A percentile compares a stretch with the other conserved stretches of the same genome.
phyloP scores from a whole-genome alignment of 176 grass and related monocot species.

The Oryza glumipatula region DNA sequence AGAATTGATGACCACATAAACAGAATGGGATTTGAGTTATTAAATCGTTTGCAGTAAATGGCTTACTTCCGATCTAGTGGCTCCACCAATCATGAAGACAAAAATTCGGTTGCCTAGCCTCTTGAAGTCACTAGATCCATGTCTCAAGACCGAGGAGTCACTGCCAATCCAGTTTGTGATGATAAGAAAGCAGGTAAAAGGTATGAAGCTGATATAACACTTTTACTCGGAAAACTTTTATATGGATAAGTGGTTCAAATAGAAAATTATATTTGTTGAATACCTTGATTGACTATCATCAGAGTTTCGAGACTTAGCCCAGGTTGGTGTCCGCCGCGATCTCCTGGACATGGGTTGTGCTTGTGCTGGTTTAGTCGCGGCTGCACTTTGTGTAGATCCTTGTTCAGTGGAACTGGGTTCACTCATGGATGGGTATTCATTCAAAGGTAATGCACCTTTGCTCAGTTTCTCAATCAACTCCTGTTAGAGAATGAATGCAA shows the following conservation, averaged over 20 bases:
- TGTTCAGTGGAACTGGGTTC: conserved; percentile 55
- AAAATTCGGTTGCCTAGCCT: conserved; percentile 94
- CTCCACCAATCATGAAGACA: conserved; percentile 92
- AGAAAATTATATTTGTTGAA: not conserved
- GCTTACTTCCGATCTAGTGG: conserved; percentile 91
- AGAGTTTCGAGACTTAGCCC: conserved; percentile 67
- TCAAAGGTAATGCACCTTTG: conserved; percentile 70
- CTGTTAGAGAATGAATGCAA: conserved; percentile 44
- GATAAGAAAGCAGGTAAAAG: conserved; percentile 10
- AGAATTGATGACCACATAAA: conserved; percentile 13
- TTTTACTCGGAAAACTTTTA: not conserved
- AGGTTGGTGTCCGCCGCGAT: conserved; percentile 80
- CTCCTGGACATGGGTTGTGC: conserved; percentile 63
- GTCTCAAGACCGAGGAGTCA: conserved; percentile 78
- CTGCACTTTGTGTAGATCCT: conserved; percentile 24
- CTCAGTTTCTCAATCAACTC: conserved; percentile 79
- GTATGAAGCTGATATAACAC: not conserved
- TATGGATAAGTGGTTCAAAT: not conserved
- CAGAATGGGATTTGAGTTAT: not conserved
- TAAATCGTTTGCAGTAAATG: not conserved
- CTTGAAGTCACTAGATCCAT: conserved; percentile 79
- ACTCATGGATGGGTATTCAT: conserved; percentile 82
- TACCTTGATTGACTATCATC: conserved; percentile 92
- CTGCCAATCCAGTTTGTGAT: conserved; percentile 51
- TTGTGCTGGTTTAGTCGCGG: conserved; percentile 29